phyloP scores from a whole-genome alignment of 2,329 filamentous ascomycete species.

The Dothistroma pini region DNA sequence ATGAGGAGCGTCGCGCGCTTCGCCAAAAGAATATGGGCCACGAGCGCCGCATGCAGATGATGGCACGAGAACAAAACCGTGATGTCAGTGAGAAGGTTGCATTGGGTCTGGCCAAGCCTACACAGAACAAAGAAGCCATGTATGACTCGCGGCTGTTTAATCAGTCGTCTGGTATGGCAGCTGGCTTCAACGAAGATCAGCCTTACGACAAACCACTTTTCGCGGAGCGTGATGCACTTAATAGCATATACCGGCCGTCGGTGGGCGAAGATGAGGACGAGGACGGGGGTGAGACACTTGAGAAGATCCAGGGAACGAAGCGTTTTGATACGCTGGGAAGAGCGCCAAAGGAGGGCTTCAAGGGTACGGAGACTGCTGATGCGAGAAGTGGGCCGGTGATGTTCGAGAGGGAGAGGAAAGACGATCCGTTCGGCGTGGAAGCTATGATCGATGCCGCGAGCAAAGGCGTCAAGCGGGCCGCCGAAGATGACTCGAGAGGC shows the following conservation, averaged over 20 bases:
- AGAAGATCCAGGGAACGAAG: conserved; percentile 78
- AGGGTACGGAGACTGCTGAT: conserved; percentile 79
- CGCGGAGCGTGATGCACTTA: conserved; percentile 90
- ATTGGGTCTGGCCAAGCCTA: conserved; percentile 89
- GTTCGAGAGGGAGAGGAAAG: conserved; percentile 78
- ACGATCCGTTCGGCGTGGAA: conserved; percentile 90
- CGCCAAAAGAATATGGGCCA: conserved; percentile 94
- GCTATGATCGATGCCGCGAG: conserved; percentile 81
- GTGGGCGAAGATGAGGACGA: conserved; percentile 69
- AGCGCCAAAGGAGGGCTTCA: conserved; percentile 74
- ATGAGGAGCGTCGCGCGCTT: conserved; percentile 83
- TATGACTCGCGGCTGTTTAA: conserved; percentile 96
- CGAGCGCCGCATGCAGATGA: conserved; percentile 84
- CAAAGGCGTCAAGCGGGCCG: conserved; percentile 66
- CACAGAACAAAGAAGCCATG: conserved; percentile 88
- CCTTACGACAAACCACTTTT: conserved; percentile 96
- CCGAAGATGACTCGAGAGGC: conserved; percentile 60
- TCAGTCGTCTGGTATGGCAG: conserved; percentile 81
- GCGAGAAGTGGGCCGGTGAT: conserved; percentile 87
- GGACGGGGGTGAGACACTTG: conserved; percentile 75
- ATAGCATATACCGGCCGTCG: conserved; percentile 83
- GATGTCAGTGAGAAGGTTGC: conserved; percentile 98
- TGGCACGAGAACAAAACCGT: conserved; percentile 91
- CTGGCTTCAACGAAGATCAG: conserved; percentile 94
- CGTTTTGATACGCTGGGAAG: conserved; percentile 86